These are phyloP conservation scores for Xylogone sp. DNA, from an alignment of 2,329 filamentous ascomycete genomes.

Conservation along the genomic window DNA sequence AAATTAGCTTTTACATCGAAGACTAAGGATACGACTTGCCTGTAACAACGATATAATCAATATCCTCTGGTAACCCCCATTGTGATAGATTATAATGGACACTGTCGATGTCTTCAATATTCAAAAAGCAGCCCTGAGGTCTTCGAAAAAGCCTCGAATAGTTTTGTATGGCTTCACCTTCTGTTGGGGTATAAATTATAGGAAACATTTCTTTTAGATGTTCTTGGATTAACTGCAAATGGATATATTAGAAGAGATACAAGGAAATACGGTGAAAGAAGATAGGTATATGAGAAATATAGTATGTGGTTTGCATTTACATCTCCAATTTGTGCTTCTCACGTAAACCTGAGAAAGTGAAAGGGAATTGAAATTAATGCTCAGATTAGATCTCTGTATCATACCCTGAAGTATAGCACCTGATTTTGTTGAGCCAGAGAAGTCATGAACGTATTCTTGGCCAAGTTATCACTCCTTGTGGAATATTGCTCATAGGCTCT, in stretches of 20 bases:
- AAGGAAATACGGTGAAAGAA: neutral
- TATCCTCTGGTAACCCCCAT: slow-evolving; percentile 67
- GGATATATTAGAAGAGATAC: neutral
- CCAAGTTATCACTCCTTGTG: slow-evolving; percentile 57
- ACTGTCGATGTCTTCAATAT: slow-evolving; percentile 63
- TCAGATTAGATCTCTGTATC: no score
- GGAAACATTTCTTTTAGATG: slow-evolving; percentile 86
- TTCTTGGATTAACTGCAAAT: slow-evolving; percentile 61
- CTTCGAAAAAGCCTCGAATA: slow-evolving; percentile 75
- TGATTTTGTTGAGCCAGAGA: slow-evolving; percentile 83
- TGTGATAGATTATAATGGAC: slow-evolving; percentile 64
- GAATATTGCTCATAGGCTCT: slow-evolving; percentile 80
- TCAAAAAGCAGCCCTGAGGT: slow-evolving; percentile 79
- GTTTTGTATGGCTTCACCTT: slow-evolving; percentile 83
- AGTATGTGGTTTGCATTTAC: no score
- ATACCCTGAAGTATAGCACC: slow-evolving; percentile 72
- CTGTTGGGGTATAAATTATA: slow-evolving; percentile 87
- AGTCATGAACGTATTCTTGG: slow-evolving; percentile 85
- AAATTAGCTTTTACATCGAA: slow-evolving; percentile 12
- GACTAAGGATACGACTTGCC: slow-evolving; percentile 51
- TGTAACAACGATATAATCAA: slow-evolving; percentile 86
- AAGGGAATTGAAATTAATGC: neutral
- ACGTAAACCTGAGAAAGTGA: no score
- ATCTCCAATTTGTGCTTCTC: no score
- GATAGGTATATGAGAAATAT: no score